Evolutionary conservation across 169 alveolate genomes (phyloP).

Genomic region (Plasmodium inui): DNA sequence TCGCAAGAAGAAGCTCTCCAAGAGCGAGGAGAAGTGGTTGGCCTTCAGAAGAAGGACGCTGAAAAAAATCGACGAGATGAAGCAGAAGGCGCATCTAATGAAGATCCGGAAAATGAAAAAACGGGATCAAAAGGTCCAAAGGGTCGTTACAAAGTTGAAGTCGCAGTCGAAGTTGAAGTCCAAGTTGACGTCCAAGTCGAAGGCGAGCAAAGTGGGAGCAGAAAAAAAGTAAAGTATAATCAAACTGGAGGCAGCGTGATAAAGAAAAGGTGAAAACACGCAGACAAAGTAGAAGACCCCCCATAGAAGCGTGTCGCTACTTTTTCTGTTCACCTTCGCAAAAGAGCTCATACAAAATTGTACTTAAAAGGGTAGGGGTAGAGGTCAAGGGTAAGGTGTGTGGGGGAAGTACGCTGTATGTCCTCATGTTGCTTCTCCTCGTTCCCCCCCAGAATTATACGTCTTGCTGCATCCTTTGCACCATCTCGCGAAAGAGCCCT

Average conservation of each 20-base stretch:
- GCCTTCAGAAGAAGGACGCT: conserved; percentile 60
- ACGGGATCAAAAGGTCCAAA: conserved; percentile 47
- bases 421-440: background rate
- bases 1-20: conserved; percentile 27
- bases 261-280: background rate
- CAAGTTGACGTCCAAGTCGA: background rate
- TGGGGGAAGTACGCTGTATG: background rate
- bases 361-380: background rate
- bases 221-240: background rate
- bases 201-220: background rate
- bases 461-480: conserved; percentile 17
- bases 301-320: background rate
- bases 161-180: background rate
- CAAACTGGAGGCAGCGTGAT: background rate
- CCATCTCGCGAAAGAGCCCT: conserved; percentile 26
- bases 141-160: conserved; percentile 46
- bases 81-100: conserved; percentile 64
- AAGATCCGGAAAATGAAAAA: conserved; percentile 53
- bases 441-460: background rate
- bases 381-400: background rate
- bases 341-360: background rate
- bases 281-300: background rate
- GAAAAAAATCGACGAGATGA: conserved; percentile 74
- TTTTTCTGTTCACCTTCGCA: background rate
- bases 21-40: conserved; percentile 63